These are phyloP conservation scores for Quercus alba DNA, from an alignment of 306 rosid species.

Conservation along the genomic window DNA sequence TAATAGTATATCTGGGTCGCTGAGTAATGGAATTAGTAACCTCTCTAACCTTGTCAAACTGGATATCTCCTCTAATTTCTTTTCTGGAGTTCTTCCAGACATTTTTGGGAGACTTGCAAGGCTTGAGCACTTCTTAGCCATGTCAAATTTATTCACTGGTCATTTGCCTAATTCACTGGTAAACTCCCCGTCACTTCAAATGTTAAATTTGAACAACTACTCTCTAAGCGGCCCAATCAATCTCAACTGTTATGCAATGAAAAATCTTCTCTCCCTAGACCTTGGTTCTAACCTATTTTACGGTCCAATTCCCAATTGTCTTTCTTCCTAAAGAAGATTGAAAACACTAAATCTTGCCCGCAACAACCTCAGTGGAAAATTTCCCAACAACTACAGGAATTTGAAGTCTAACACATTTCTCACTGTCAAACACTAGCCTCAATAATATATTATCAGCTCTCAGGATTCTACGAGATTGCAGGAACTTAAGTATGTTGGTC, in stretches of 20 bases:
- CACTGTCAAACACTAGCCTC: no score
- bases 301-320: slow-evolving; percentile 32
- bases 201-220: slow-evolving; percentile 26
- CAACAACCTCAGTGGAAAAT: slow-evolving; percentile 18
- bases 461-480: slow-evolving; percentile 30
- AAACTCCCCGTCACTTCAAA: slow-evolving; percentile 8
- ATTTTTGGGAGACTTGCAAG: slow-evolving; percentile 11
- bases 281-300: slow-evolving; percentile 28
- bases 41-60: slow-evolving; percentile 22
- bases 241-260: slow-evolving; percentile 29
- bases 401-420: neutral
- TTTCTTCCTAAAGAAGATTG: slow-evolving; percentile 30
- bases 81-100: slow-evolving; percentile 32
- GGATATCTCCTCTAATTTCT: slow-evolving; percentile 18
- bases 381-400: slow-evolving; percentile 17
- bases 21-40: slow-evolving; percentile 21
- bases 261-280: slow-evolving; percentile 27
- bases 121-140: slow-evolving; percentile 1
- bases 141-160: slow-evolving; percentile 24
- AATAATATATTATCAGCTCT: slow-evolving; percentile 11
- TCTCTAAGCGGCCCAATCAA: slow-evolving; percentile 13
- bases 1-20: slow-evolving; percentile 19
- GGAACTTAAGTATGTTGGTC: slow-evolving; percentile 20
- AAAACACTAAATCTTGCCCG: slow-evolving; percentile 5
- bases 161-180: slow-evolving; percentile 21